Conservation (phyloP, 164 flowering plant genomes). For the Brasenia schreberi region DNA sequence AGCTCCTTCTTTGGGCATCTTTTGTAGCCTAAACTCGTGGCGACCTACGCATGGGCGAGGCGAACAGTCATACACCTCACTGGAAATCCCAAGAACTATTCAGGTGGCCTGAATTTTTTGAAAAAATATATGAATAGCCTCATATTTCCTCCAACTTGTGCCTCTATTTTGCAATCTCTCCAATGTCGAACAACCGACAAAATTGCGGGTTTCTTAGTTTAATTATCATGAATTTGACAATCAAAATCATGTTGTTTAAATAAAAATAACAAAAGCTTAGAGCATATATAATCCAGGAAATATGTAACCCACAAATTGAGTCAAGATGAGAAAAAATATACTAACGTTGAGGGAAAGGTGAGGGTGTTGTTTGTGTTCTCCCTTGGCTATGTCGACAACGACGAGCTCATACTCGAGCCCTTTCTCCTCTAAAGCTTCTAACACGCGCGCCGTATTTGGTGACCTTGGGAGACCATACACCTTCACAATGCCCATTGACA, state of each 20-base stretch:
- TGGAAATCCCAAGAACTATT: too few relatives aligned
- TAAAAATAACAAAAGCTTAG: background rate
- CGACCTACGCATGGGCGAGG: too few relatives aligned
- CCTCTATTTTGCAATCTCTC: too few relatives aligned
- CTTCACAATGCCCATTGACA: background rate
- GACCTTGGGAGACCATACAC: constrained; percentile 5
- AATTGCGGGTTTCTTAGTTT: background rate
- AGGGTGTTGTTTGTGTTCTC: constrained; percentile 6
- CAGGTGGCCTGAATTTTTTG: too few relatives aligned
- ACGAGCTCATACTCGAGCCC: constrained; percentile 9
- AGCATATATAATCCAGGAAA: background rate
- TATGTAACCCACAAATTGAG: too few relatives aligned
- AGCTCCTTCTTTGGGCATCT: too few relatives aligned
- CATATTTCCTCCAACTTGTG: too few relatives aligned
- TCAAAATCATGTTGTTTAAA: background rate
- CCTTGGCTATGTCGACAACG: constrained; percentile 1
- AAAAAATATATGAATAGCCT: too few relatives aligned
- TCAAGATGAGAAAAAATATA: background rate
- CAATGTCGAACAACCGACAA: too few relatives aligned
- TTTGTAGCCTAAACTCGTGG: too few relatives aligned
- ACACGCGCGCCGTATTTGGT: constrained; percentile 5
- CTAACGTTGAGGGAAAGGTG: constrained; percentile 9
- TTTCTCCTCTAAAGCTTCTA: constrained; percentile 8
- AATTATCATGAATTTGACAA: background rate
- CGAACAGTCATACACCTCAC: too few relatives aligned